These are phyloP conservation scores for Candida sojae DNA, from an alignment of 1,139 yeast species.

Conservation along the genomic window DNA sequence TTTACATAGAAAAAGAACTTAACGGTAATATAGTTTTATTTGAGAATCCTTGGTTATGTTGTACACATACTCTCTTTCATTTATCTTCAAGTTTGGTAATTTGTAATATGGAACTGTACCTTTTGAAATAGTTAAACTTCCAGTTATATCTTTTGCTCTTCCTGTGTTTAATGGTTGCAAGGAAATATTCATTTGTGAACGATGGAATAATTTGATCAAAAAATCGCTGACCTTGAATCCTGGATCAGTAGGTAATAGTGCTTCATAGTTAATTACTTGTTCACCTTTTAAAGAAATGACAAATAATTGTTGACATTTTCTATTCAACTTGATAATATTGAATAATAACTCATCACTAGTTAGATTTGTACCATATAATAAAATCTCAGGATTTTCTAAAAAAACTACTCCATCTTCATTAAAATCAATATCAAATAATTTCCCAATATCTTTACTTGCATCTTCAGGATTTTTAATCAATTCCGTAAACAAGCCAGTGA, in stretches of 20 bases:
- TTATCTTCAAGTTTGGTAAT: constrained; percentile 25
- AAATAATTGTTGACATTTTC: constrained; percentile 32
- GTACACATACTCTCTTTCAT: constrained; percentile 68
- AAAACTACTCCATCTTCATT: constrained; percentile 31
- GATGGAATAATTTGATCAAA: constrained; percentile 49
- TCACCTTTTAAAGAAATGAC: constrained; percentile 30
- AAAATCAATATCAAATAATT: constrained; percentile 24
- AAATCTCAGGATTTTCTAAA: constrained; percentile 52
- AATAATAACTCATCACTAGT: constrained; percentile 34
- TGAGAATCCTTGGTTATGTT: constrained; percentile 57
- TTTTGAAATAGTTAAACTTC: constrained; percentile 57
- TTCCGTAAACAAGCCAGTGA: constrained; percentile 40
- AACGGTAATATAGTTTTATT: constrained; percentile 47
- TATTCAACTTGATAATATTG: constrained; percentile 38
- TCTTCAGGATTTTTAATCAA: constrained; percentile 23
- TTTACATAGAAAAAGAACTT: constrained; percentile 41
- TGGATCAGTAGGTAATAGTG: constrained; percentile 30
- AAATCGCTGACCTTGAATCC: constrained; percentile 45
- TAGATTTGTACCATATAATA: constrained; percentile 44
- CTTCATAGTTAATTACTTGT: constrained; percentile 8
- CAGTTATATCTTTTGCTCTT: constrained; percentile 81
- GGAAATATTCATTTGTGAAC: constrained; percentile 51
- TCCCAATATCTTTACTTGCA: constrained; percentile 17
- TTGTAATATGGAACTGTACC: constrained; percentile 46
- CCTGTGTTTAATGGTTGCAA: constrained; percentile 76